Conservation (phyloP, 1,139 yeast genomes). For the Tardiomyces depauwii region DNA sequence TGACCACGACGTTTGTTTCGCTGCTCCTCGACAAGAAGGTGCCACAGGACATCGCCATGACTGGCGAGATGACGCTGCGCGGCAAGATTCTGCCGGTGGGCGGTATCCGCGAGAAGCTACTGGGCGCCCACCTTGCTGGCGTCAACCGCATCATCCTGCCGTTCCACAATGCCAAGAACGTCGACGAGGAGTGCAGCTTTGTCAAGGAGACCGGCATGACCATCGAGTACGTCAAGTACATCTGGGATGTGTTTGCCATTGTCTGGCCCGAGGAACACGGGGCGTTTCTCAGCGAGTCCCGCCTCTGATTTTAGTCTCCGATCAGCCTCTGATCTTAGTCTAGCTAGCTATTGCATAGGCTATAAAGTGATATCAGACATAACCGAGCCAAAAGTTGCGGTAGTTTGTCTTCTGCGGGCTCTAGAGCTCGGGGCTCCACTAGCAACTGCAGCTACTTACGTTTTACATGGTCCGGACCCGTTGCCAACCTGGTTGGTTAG, state of each 20-base stretch:
- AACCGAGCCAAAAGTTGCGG: too few relatives aligned
- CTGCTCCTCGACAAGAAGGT: constrained; percentile 58
- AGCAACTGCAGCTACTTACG: too few relatives aligned
- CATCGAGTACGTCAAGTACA: constrained; percentile 58
- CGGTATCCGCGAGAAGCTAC: constrained; percentile 80
- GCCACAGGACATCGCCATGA: constrained; percentile 69
- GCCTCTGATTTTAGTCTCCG: neutral
- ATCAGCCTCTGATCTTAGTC: too few relatives aligned
- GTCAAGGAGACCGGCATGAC: constrained; percentile 40
- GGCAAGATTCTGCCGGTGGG: constrained; percentile 87
- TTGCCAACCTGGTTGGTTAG: too few relatives aligned
- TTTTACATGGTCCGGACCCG: too few relatives aligned
- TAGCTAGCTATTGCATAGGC: too few relatives aligned
- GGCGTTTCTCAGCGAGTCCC: neutral
- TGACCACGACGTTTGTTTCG: constrained; percentile 72
- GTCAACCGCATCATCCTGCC: constrained; percentile 89
- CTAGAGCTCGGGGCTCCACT: too few relatives aligned
- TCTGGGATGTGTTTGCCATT: constrained; percentile 60
- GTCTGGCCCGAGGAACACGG: constrained; percentile 39
- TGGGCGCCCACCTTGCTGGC: constrained; percentile 94
- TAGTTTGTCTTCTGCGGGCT: too few relatives aligned
- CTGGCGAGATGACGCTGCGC: constrained; percentile 83
- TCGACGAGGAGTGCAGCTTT: constrained; percentile 42
- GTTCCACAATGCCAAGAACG: constrained; percentile 70
- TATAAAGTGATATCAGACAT: too few relatives aligned